Conservation (phyloP, 306 rosid genomes). For the Vigna reflexopilosa region DNA sequence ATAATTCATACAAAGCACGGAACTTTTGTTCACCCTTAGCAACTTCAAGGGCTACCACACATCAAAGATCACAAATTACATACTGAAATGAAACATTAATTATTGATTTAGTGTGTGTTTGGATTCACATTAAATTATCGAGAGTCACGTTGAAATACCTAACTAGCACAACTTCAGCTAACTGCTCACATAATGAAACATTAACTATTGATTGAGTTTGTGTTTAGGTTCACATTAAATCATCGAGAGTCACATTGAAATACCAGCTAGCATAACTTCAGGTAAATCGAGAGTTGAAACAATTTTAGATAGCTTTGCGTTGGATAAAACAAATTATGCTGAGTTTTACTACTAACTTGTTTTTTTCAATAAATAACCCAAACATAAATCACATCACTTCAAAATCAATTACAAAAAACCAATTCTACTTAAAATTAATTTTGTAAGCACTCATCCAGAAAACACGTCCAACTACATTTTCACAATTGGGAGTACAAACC, state of each 20-base stretch:
- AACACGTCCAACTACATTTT: neutral
- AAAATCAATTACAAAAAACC: neutral
- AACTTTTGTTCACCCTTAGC: neutral
- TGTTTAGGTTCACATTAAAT: neutral
- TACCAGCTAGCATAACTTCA: neutral
- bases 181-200: neutral
- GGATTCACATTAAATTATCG: neutral
- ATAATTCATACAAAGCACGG: neutral
- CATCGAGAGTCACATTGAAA: neutral
- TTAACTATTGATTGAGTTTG: too few relatives aligned
- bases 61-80: slow-evolving; percentile 23
- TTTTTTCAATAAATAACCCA: neutral
- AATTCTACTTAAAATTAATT: neutral
- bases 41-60: slow-evolving; percentile 15
- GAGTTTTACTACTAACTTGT: neutral
- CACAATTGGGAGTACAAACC: slow-evolving; percentile 9
- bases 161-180: neutral
- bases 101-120: neutral
- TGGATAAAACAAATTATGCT: neutral
- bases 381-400: neutral
- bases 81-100: neutral
- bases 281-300: neutral
- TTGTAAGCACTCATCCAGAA: neutral
- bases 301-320: neutral
- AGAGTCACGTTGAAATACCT: neutral